A percentile compares a stretch with the other conserved stretches of the same genome.
Conservation (phyloP, 2,329 filamentous ascomycete species). For the Ophioceras dolichostomum region DNA sequence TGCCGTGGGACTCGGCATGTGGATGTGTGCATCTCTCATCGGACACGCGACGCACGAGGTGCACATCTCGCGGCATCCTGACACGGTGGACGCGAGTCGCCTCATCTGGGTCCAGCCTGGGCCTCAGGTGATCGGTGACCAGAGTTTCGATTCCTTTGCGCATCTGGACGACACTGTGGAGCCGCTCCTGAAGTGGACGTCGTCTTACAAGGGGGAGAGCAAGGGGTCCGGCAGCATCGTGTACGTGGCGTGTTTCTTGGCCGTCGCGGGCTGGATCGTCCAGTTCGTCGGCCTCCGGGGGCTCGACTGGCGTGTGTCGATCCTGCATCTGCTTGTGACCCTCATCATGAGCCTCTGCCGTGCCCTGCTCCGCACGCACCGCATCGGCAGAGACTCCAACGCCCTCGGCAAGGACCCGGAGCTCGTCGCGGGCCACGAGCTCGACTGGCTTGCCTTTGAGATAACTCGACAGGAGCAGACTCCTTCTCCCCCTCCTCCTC, state of each 20-base stretch:
- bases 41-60: too few species aligned
- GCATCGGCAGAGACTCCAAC: background rate
- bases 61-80: too few species aligned
- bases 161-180: too few species aligned
- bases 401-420: too few species aligned
- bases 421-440: background rate
- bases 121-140: background rate
- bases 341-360: background rate
- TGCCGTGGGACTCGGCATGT: background rate
- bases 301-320: background rate
- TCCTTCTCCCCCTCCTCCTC: too few species aligned
- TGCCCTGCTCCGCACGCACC: background rate
- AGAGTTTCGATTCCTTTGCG: background rate
- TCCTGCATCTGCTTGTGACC: background rate
- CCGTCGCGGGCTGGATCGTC: background rate
- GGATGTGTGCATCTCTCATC: background rate
- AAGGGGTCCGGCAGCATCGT: background rate
- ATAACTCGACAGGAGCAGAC: too few species aligned
- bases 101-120: background rate
- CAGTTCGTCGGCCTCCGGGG: conserved; percentile 1
- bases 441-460: too few species aligned
- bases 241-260: background rate
- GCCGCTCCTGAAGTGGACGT: background rate
- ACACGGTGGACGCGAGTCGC: background rate
- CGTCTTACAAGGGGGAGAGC: background rate